Base-by-base conservation (phyloP, 257 asterid genomes). In the Rauvolfia tetraphylla region DNA sequence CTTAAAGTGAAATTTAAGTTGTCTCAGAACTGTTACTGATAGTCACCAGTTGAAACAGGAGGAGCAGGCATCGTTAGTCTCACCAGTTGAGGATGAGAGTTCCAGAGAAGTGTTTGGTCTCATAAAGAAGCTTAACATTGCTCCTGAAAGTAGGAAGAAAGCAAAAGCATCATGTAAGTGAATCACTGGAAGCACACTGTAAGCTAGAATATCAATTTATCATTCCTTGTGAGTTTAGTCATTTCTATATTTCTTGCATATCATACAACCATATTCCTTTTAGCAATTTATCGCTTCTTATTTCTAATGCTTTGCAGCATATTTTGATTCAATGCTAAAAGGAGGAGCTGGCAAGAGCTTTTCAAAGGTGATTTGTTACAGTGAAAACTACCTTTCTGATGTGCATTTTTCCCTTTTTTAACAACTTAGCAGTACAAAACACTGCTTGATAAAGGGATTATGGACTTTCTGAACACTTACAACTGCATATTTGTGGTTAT, bases 71-170 rank as follows among this genome's bases (percentile, higher is more conserved):
- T 58, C 85, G 57, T n/a, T 84, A 70, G 84, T 74, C 44, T 83
- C 94, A 76, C 93, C 95, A 68, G 87, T 84, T 65, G 96, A 87
- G 76, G 96, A 95, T 82, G 99, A 88, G 75, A 88, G 78, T 73
- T 92, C 96, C 80, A 87, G 87, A 78, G 95, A 91, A 90, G 88
- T 95, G 72, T 91, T 91, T 87, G 96, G 96, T 56, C 96, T 91
- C 54, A 90, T 95, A 72, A 95, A 90, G 91, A 95, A 91, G 78
- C 89, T 91, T 68, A 90, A 95, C 84, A 86, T 88, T 68, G 89
- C 78, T 76, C 82, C 96, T 9, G 92, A 83, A 42, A 86, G 73
- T 68, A 92, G 87, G 86, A 92, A 81, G 86, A 92, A 85, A 79
- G 88, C 93, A 63, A 92, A 91, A 87, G 75, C 89, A 79, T 78